Conservation (phyloP, 345 rosid genomes). For the Schrenkiella parvula region DNA sequence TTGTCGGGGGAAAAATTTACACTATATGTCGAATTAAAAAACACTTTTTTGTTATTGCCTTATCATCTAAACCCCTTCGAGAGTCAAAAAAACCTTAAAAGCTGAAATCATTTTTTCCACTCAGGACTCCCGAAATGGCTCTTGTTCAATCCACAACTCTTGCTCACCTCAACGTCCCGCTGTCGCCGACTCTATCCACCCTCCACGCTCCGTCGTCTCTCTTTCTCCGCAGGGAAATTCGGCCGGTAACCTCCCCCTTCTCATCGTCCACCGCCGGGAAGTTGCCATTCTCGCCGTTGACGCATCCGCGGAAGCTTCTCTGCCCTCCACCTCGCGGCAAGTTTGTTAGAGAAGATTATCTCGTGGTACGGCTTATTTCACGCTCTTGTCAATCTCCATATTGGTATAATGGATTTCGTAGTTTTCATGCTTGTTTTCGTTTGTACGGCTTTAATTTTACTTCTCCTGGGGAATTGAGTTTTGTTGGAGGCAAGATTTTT, state of each 20-base stretch:
- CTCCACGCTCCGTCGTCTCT: constrained; percentile 32
- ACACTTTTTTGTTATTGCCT: neutral
- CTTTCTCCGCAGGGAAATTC: constrained; percentile 17
- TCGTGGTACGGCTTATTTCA: constrained; percentile 53
- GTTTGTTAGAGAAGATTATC: constrained; percentile 73
- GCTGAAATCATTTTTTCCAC: neutral
- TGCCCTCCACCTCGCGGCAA: constrained; percentile 78
- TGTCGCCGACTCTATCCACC: constrained; percentile 31
- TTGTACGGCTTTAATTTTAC: neutral
- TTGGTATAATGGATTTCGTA: neutral
- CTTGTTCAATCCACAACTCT: constrained; percentile 42
- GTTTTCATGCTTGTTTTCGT: neutral
- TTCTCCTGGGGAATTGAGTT: neutral
- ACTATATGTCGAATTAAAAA: neutral
- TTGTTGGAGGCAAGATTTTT: neutral
- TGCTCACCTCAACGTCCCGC: neutral
- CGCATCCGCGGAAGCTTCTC: constrained; percentile 49
- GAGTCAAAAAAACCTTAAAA: neutral
- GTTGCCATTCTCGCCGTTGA: constrained; percentile 43
- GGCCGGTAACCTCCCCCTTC: constrained; percentile 26
- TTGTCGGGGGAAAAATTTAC: neutral
- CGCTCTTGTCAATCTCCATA: neutral
- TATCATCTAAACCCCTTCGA: constrained; percentile 19
- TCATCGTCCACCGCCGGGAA: constrained; percentile 28
- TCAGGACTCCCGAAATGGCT: constrained; percentile 41